phyloP scores from a whole-genome alignment of 1,284 basidiomycete genomes.

The Meripilus lineatus region DNA sequence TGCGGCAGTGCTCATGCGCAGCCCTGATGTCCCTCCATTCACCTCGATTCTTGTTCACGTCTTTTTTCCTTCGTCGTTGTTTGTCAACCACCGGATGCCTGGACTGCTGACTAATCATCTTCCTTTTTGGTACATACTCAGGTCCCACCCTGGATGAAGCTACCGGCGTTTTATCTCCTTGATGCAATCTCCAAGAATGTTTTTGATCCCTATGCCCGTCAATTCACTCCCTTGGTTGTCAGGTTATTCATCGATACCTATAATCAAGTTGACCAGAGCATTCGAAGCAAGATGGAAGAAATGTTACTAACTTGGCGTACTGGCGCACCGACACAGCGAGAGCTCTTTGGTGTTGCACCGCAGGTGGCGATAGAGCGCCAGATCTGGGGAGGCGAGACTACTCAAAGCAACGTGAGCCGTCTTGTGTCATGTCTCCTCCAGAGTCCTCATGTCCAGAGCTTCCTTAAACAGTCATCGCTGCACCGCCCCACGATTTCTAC shows the following conservation, averaged over 20 bases:
- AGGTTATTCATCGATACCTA: constrained; percentile 84
- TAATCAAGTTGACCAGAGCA: constrained; percentile 75
- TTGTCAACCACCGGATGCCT: constrained; percentile 15
- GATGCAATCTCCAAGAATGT: constrained; percentile 97
- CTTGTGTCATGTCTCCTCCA: not conserved
- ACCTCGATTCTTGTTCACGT: constrained; percentile 2
- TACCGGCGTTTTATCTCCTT: constrained; percentile 92
- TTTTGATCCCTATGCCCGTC: constrained; percentile 82
- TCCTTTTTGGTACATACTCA: constrained; percentile 37
- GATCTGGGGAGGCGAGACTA: constrained; percentile 61
- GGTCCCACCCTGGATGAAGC: constrained; percentile 90
- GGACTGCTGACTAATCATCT: constrained; percentile 61
- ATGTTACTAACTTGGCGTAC: constrained; percentile 92
- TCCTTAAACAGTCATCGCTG: constrained; percentile 14
- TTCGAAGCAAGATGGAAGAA: constrained; percentile 92
- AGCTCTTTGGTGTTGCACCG: constrained; percentile 75
- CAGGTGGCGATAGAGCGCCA: constrained; percentile 75
- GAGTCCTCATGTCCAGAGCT: not conserved
- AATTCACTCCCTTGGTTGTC: constrained; percentile 74
- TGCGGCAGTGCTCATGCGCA: not conserved
- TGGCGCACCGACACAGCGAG: constrained; percentile 72
- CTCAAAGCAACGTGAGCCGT: constrained; percentile 21
- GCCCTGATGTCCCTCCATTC: constrained; percentile 1
- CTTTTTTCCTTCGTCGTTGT: constrained; percentile 23
- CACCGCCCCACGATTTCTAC: constrained; percentile 49